Evolutionary conservation across 805 yeast genomes (phyloP).

Genomic region (Torulaspora franciscae): DNA sequence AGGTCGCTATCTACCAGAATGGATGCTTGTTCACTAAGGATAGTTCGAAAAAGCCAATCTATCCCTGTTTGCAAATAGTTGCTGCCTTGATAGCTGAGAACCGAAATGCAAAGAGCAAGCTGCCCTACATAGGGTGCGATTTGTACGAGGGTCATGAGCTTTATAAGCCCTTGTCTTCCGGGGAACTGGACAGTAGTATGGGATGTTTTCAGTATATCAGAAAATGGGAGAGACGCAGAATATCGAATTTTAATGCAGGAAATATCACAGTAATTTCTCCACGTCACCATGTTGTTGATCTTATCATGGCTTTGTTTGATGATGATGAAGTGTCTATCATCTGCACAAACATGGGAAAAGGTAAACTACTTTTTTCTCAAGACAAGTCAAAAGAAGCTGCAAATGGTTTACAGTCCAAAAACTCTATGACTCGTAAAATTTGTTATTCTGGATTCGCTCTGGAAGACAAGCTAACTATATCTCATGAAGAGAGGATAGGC

Average conservation of each 20-base stretch:
- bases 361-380: slow-evolving; percentile 21
- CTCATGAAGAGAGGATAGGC: slow-evolving; percentile 1
- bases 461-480: slow-evolving; percentile 25
- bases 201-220: slow-evolving; percentile 25
- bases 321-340: slow-evolving; percentile 13
- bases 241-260: slow-evolving; percentile 4
- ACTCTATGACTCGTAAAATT: slow-evolving; percentile 17
- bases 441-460: slow-evolving; percentile 33
- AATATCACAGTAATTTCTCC: slow-evolving; percentile 26
- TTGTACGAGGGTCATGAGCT: slow-evolving; percentile 21
- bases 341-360: slow-evolving; percentile 18
- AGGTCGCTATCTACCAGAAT: slow-evolving; percentile 19
- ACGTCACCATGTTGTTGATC: slow-evolving; percentile 31
- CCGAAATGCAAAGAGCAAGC: slow-evolving; percentile 8
- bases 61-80: slow-evolving; percentile 14
- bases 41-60: slow-evolving; percentile 3
- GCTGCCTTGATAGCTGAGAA: slow-evolving; percentile 11
- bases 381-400: slow-evolving; percentile 11
- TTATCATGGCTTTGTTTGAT: slow-evolving; percentile 26
- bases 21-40: slow-evolving; percentile 3
- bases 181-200: slow-evolving; percentile 19
- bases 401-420: slow-evolving; percentile 10
- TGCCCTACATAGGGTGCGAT: slow-evolving; percentile 23
- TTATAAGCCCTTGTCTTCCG: slow-evolving; percentile 20
- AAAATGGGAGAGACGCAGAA: slow-evolving; percentile 6